phyloP scores from a whole-genome alignment of 2,329 filamentous ascomycete genomes.

The Fusarium sp. region DNA sequence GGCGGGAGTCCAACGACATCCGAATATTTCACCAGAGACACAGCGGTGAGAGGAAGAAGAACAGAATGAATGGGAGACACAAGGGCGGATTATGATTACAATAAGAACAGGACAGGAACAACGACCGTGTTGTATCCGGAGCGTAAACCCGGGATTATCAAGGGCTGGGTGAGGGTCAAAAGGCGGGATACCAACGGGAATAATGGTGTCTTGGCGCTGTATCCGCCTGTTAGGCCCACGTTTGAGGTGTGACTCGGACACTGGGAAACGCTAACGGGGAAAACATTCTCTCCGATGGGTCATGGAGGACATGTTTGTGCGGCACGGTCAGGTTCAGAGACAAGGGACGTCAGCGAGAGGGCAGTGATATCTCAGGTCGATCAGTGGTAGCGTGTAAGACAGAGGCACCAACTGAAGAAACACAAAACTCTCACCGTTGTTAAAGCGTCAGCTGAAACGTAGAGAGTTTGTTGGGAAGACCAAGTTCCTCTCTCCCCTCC shows the following conservation, averaged over 20 bases:
- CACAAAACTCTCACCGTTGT: not conserved
- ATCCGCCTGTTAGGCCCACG: constrained; percentile 33
- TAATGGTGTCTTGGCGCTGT: constrained; percentile 30
- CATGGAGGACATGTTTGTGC: constrained; percentile 16
- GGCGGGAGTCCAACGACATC: not conserved
- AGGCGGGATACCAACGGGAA: constrained; percentile 41
- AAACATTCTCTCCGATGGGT: constrained; percentile 11
- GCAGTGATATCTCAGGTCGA: not conserved
- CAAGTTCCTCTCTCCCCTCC: not conserved
- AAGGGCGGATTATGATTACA: not conserved
- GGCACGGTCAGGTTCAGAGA: constrained; percentile 11
- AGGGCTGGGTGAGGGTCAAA: constrained; percentile 30
- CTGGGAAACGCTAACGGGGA: constrained; percentile 29
- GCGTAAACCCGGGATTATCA: constrained; percentile 35
- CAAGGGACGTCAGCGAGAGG: not conserved
- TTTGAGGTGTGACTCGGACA: constrained; percentile 27
- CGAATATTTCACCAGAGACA: not conserved
- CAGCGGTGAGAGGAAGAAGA: not conserved
- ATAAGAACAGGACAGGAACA: constrained; percentile 13
- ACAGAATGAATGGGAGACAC: not conserved
- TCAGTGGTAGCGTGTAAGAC: not conserved
- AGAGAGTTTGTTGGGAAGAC: not conserved
- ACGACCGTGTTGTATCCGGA: constrained; percentile 20
- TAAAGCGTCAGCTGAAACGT: not conserved
- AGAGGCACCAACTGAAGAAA: not conserved